These are phyloP conservation scores for Cystobasidium ongulense DNA, from an alignment of 768 basidiomycete genomes.

Conservation along the genomic window DNA sequence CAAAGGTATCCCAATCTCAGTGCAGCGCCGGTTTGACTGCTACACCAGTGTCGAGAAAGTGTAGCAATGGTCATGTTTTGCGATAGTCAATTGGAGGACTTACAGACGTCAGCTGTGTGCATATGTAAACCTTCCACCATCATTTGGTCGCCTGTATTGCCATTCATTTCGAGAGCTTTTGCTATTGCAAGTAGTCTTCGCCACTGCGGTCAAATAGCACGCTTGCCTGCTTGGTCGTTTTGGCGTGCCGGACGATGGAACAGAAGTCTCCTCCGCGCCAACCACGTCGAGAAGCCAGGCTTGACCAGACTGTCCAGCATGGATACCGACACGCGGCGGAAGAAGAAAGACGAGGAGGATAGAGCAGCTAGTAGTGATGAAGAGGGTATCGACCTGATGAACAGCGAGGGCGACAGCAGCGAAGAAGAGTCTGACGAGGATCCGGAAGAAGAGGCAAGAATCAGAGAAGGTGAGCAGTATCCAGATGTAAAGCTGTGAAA, in stretches of 20 bases:
- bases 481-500: background rate
- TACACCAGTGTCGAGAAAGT: constrained; percentile 29
- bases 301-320: background rate
- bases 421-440: constrained; percentile 32
- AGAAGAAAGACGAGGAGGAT: constrained; percentile 18
- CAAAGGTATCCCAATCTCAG: constrained; percentile 20
- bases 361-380: constrained; percentile 9
- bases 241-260: background rate
- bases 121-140: background rate
- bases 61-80: background rate
- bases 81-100: too few relatives aligned
- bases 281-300: background rate
- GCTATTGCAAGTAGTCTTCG: too few relatives aligned
- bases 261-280: background rate
- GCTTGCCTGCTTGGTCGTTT: background rate
- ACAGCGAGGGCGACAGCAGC: constrained; percentile 28
- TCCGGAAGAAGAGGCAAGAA: constrained; percentile 24
- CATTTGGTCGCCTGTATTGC: too few relatives aligned
- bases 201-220: background rate
- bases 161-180: too few relatives aligned
- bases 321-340: background rate
- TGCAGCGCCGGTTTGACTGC: constrained; percentile 30
- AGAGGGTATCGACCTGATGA: constrained; percentile 29
- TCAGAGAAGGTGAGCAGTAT: constrained; percentile 27
- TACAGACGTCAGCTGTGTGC: too few relatives aligned